These are phyloP conservation scores for Podospora appendiculata DNA, from an alignment of 495 filamentous ascomycete genomes.

Conservation along the genomic window DNA sequence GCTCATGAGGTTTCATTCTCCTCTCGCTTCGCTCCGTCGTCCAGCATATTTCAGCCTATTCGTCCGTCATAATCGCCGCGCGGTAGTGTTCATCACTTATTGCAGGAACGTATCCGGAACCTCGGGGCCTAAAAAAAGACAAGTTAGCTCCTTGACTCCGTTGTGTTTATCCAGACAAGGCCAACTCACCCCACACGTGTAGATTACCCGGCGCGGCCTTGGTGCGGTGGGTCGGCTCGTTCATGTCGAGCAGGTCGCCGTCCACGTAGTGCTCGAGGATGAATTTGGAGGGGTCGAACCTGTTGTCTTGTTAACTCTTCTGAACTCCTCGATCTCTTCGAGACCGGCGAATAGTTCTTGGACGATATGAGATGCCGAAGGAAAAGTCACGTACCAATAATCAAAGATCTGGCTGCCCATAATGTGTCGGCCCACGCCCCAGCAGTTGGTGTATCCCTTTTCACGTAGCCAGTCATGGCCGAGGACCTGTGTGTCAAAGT, in stretches of 20 bases:
- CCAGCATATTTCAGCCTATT: too few species aligned
- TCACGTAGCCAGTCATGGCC: slow-evolving; percentile 63
- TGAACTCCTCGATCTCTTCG: background rate
- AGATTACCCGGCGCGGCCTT: slow-evolving; percentile 35
- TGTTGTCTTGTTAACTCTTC: slow-evolving; percentile 1
- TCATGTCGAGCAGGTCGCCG: slow-evolving; percentile 58
- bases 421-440: slow-evolving; percentile 66
- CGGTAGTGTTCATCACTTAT: background rate
- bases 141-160: background rate
- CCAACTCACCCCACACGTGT: slow-evolving; percentile 40
- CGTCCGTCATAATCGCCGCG: too few species aligned
- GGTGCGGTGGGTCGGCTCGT: slow-evolving; percentile 43
- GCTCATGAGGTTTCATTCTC: too few species aligned
- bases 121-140: slow-evolving; percentile 4
- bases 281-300: slow-evolving; percentile 54
- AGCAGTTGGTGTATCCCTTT: slow-evolving; percentile 59
- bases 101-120: slow-evolving; percentile 10
- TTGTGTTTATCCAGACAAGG: background rate
- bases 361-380: background rate
- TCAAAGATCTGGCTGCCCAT: slow-evolving; percentile 62
- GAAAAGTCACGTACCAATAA: slow-evolving; percentile 47
- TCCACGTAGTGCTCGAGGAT: slow-evolving; percentile 64
- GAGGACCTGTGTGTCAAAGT: slow-evolving; percentile 67
- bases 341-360: background rate
- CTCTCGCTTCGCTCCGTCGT: too few species aligned